Evolutionary conservation across 2,329 filamentous ascomycete genomes (phyloP), one percentile per base, ranked within the genome.

Genomic region (Epichloe sp.): DNA sequence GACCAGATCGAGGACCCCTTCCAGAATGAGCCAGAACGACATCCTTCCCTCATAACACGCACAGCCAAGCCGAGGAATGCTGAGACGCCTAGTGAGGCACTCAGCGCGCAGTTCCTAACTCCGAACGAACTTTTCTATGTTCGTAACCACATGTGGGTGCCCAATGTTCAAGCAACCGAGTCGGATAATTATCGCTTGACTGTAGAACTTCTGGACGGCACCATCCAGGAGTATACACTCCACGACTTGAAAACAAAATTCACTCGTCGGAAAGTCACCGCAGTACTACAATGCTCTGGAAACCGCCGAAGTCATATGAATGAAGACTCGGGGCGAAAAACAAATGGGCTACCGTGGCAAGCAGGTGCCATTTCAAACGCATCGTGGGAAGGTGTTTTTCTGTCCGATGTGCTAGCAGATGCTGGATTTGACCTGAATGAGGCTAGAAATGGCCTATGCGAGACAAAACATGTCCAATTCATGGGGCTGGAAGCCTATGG

Each of bases 111-210:
- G 2, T 83, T 79, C 58, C 64, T 76, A 38, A 82, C 79, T 0
- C 75, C 75, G 3, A 76, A 74, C 42, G 67, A 72, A 34, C 65
- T 78, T 1, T 81, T 81, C 61, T 82, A 80, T 58, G 73, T 80
- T 14, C 73, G 79, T 19, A 79, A 82, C 57, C 79, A 82, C 63
- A 78, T 82, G 68, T 82, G 79, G 79, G 79, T 82, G 41, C 79
- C 79, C 1, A 63, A 65, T 5, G 61, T 77, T 1, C 58, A 64
- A 4, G 56, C 61, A 14, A 64, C 69, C 5, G 63, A 67, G 10
- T 65, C 68, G 0, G 63, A 64, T 3, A 54, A 68, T 5, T 71
- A 81, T 58, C 62, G 63, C 19, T 59, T 82, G 52, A 76, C 70
- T 4, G 66, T 82, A 41, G 78, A 80, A 63, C 68, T 82, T 4